Percentiles rank a stretch among this genome's conserved stretches.
These are phyloP conservation scores for Thermothelomyces thermophilus DNA, from an alignment of 2,329 filamentous ascomycete species.

Conservation along the genomic window DNA sequence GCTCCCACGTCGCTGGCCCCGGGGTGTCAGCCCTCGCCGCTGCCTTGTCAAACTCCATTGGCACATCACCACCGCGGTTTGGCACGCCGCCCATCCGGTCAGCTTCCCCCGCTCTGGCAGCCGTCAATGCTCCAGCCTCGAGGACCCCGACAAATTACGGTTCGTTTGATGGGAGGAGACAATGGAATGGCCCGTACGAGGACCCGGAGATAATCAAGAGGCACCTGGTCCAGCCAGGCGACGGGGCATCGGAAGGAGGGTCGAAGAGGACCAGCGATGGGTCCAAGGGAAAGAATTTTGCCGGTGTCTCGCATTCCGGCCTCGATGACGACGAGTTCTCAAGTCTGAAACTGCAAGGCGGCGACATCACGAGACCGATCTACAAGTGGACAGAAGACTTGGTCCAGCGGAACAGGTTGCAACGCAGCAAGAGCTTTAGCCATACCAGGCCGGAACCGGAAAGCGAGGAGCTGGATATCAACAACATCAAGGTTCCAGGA, in stretches of 20 bases:
- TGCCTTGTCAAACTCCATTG: conserved; percentile 70
- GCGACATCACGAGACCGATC: conserved; percentile 89
- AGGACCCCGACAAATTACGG: conserved; percentile 69
- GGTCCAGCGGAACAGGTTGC: conserved; percentile 57
- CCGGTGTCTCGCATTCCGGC: conserved; percentile 26
- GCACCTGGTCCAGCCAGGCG: conserved; percentile 70
- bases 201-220: conserved; percentile 87
- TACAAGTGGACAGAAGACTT: conserved; percentile 95
- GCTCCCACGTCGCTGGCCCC: conserved; percentile 62
- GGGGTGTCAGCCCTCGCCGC: conserved; percentile 83
- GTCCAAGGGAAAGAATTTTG: conserved; percentile 49
- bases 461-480: conserved; percentile 75
- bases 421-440: conserved; percentile 84
- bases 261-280: conserved; percentile 33
- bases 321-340: conserved; percentile 65
- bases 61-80: conserved; percentile 62
- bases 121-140: conserved; percentile 40
- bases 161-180: conserved; percentile 69
- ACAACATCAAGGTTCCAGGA: conserved; percentile 84
- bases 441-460: conserved; percentile 71
- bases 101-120: conserved; percentile 49
- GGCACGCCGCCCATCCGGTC: conserved; percentile 57
- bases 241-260: conserved; percentile 42
- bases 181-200: conserved; percentile 56
- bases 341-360: conserved; percentile 84